phyloP scores from a whole-genome alignment of 2,329 filamentous ascomycete genomes.

The Anthostomella pinea region DNA sequence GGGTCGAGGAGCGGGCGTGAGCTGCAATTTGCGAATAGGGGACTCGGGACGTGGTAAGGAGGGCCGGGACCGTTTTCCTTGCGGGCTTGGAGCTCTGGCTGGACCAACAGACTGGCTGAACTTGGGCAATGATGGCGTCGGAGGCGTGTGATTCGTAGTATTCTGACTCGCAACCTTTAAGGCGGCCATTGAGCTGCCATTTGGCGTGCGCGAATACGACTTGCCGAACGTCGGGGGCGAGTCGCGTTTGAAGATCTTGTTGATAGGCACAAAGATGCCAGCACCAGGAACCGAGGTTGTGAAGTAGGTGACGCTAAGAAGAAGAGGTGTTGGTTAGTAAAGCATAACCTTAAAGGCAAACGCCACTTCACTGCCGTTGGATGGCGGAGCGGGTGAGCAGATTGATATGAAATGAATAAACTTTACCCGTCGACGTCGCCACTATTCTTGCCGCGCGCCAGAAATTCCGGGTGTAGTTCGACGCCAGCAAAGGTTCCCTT shows the following conservation, averaged over 20 bases:
- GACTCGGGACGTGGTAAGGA: conserved; percentile 89
- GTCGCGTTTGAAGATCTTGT: conserved; percentile 71
- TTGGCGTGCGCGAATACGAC: conserved; percentile 64
- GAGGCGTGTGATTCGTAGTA: conserved; percentile 60
- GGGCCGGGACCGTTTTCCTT: conserved; percentile 67
- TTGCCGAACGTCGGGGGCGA: conserved; percentile 51
- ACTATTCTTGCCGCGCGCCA: conserved; percentile 84
- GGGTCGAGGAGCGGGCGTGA: conserved; percentile 57
- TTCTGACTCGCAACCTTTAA: conserved; percentile 55
- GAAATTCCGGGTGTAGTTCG: conserved; percentile 79
- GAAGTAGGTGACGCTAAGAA: conserved; percentile 70
- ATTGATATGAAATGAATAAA: conserved; percentile 8
- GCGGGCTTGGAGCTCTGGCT: conserved; percentile 67
- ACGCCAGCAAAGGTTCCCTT: conserved; percentile 90
- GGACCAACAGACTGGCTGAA: conserved; percentile 89
- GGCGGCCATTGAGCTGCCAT: conserved; percentile 57
- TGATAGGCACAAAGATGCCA: conserved; percentile 88
- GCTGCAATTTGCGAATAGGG: conserved; percentile 67
- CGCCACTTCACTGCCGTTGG: too few relatives aligned
- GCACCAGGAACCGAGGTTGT: conserved; percentile 72
- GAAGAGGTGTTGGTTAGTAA: conserved; percentile 17
- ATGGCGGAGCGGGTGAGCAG: too few relatives aligned
- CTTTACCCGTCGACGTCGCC: conserved; percentile 91
- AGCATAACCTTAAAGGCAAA: too few relatives aligned
- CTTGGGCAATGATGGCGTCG: conserved; percentile 66